A percentile compares a stretch with the other conserved stretches of the same genome.
Evolutionary conservation across 2,329 filamentous ascomycete genomes (phyloP).

Genomic region (Phialophora expanda): DNA sequence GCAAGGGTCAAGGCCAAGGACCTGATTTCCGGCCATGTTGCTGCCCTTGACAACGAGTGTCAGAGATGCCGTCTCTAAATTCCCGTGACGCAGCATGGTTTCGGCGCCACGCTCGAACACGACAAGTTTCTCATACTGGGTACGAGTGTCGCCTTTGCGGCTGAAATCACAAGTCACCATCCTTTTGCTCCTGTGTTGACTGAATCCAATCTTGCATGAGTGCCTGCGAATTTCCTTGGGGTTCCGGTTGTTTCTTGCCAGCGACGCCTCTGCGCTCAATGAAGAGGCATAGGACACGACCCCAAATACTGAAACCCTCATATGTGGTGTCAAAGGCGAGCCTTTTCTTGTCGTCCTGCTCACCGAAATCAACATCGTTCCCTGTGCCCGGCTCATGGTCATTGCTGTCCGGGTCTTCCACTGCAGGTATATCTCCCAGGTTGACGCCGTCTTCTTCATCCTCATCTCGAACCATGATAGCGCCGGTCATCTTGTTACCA

Average conservation of each 20-base stretch:
- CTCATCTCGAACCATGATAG: constrained; percentile 60
- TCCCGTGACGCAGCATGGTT: not conserved
- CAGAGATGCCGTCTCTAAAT: not conserved
- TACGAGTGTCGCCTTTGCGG: not conserved
- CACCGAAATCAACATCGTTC: constrained; percentile 49
- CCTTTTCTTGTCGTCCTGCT: constrained; percentile 79
- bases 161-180: constrained; percentile 36
- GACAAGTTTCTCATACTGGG: not conserved
- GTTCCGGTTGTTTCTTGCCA: constrained; percentile 44
- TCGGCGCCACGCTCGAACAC: not conserved
- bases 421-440: constrained; percentile 30
- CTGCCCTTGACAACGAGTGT: not conserved
- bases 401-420: constrained; percentile 30
- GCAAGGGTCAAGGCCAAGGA: not conserved
- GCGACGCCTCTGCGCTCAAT: constrained; percentile 72
- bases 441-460: constrained; percentile 61
- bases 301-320: constrained; percentile 95
- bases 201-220: constrained; percentile 85
- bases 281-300: constrained; percentile 87
- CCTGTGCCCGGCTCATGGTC: constrained; percentile 20
- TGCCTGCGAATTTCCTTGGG: constrained; percentile 62
- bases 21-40: not conserved
- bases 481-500: constrained; percentile 63
- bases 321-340: constrained; percentile 83
- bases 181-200: constrained; percentile 67